Conservation (phyloP, 306 rosid species). For the Biancaea sappan region DNA sequence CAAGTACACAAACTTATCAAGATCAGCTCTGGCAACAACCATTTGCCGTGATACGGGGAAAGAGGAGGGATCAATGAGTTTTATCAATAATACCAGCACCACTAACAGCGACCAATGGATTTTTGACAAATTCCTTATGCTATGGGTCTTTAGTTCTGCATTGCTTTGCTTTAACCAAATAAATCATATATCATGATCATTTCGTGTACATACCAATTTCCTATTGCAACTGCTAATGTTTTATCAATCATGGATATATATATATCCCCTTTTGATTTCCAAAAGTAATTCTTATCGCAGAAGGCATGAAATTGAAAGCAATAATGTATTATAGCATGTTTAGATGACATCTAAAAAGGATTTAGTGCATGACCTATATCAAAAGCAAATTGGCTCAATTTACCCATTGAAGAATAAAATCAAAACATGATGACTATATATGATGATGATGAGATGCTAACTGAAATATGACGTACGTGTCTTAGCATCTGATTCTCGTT, state of each 20-base stretch:
- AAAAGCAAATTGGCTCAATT: background rate
- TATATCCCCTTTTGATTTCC: background rate
- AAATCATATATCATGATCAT: background rate
- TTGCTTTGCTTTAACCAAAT: background rate
- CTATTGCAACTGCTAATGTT: background rate
- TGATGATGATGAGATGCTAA: background rate
- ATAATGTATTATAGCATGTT: background rate
- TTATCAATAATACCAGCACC: background rate
- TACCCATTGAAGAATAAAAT: background rate
- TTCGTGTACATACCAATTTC: background rate
- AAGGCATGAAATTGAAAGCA: background rate
- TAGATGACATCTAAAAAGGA: background rate
- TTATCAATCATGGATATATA: background rate
- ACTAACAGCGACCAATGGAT: background rate
- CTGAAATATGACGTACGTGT: conserved; percentile 46
- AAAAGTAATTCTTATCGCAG: background rate
- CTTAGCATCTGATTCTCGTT: conserved; percentile 86
- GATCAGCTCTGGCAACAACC: background rate
- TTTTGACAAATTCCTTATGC: background rate
- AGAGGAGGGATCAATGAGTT: background rate
- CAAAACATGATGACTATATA: background rate
- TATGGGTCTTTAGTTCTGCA: background rate
- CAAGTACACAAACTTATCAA: background rate
- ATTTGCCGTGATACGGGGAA: background rate
- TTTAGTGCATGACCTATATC: background rate